Evolutionary conservation across 1,284 basidiomycete genomes (phyloP).

Genomic region (Hymenochaete sp.): DNA sequence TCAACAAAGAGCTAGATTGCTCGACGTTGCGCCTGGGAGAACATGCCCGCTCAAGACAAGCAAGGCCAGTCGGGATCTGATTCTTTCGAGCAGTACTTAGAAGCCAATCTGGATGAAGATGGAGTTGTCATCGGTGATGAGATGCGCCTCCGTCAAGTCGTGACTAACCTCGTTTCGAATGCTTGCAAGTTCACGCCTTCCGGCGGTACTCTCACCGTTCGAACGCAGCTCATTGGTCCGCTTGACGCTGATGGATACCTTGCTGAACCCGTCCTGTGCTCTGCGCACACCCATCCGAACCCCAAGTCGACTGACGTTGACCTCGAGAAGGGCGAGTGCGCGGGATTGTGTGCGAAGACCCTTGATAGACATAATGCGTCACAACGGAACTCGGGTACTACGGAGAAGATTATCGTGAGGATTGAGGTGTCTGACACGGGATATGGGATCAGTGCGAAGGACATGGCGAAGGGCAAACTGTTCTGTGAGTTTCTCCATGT

Average conservation of each 20-base stretch:
- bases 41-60: conserved; percentile 8
- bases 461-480: conserved; percentile 67
- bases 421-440: conserved; percentile 81
- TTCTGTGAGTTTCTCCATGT: conserved; percentile 47
- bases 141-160: conserved; percentile 71
- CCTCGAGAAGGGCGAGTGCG: conserved; percentile 11
- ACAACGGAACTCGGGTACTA: conserved; percentile 27
- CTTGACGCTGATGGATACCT: not conserved
- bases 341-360: conserved; percentile 34
- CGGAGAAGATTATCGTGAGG: conserved; percentile 63
- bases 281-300: not conserved
- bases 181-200: conserved; percentile 74
- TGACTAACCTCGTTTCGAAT: conserved; percentile 71
- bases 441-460: conserved; percentile 60
- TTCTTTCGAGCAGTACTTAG: conserved; percentile 33
- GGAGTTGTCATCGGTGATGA: conserved; percentile 72
- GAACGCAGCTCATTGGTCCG: conserved; percentile 45
- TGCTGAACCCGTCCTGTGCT: not conserved
- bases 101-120: conserved; percentile 40
- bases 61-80: conserved; percentile 19
- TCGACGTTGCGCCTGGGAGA: conserved; percentile 44
- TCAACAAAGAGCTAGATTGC: conserved; percentile 34
- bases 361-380: conserved; percentile 44
- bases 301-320: conserved; percentile 2
- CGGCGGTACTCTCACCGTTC: conserved; percentile 60